Base-by-base conservation (phyloP, 2,329 filamentous ascomycete genomes). In the Pyricularia sp. region DNA sequence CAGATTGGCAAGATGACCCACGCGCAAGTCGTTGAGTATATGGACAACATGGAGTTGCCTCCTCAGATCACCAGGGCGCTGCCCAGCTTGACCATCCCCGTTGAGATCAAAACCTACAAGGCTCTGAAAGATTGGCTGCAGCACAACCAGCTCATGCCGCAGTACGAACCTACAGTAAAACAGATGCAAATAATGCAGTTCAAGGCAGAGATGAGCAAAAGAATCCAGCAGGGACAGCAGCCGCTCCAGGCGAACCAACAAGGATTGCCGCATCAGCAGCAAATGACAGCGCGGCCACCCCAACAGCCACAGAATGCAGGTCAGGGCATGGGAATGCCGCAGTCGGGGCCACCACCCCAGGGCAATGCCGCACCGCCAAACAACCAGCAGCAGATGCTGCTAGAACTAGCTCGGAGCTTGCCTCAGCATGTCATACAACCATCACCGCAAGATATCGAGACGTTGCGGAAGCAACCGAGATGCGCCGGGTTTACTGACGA, bases 1-100 rank as follows among this genome's bases (percentile, higher is more conserved):
- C 59, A 65, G 61, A 66, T 58, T 69, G 64, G 68, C 28, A 58
- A 68, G 55, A 66, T 69, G 65, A 73, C 74, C 4, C 81, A 81
- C 30, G 75, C 79, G 7, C 77, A 79, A 66, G 70, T 72, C 1
- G 74, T 81, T 9, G 59, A 11, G 14, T 10, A 23, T 69, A 84
- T 85, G 80, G 83, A 85, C 70, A 77, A 72, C 11, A 81, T 85
- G 80, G 83, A 85, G 12, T 70, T 86, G 0, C 82, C 82, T 0
- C 71, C 73, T 2, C 74, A 76, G 17, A 72, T 83, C 5, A 70
- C 80, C 17, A 73, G 76, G 17, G 69, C 73, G 11, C 71, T 77
- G 1, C 73, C 78, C 3, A 72, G 67, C 14, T 28, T 55, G 36
- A 74, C 74, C 25, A 69, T 83, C 2, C 81, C 82, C 1, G 73